A percentile compares a stretch with the other conserved stretches of the same genome.
phyloP scores from a whole-genome alignment of 1,139 yeast genomes.

The Pichia sp. region DNA sequence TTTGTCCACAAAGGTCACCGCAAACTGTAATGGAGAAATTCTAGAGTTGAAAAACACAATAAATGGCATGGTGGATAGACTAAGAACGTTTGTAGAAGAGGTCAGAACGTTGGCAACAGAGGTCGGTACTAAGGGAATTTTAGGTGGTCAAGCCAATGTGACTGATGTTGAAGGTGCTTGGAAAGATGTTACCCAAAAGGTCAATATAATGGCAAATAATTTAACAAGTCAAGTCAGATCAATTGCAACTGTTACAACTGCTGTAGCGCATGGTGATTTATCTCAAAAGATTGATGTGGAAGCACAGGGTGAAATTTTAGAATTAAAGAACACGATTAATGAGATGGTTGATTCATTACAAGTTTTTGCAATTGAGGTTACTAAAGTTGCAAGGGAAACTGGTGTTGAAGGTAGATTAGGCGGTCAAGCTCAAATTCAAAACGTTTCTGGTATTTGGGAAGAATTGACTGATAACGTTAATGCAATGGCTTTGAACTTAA shows the following conservation, averaged over 20 bases:
- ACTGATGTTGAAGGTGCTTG: conserved; percentile 92
- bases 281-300: conserved; percentile 74
- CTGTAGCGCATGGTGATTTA: conserved; percentile 75
- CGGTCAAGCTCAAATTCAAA: conserved; percentile 79
- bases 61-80: conserved; percentile 83
- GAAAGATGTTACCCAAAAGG: conserved; percentile 88
- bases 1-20: conserved; percentile 76
- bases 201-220: conserved; percentile 84
- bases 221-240: conserved; percentile 80
- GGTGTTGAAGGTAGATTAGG: conserved; percentile 86
- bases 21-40: conserved; percentile 85
- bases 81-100: conserved; percentile 82
- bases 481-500: conserved; percentile 83
- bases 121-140: conserved; percentile 83
- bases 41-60: conserved; percentile 74
- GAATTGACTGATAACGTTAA: conserved; percentile 84
- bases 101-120: conserved; percentile 83
- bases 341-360: conserved; percentile 86
- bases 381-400: conserved; percentile 82
- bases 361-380: conserved; percentile 82
- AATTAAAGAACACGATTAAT: conserved; percentile 71
- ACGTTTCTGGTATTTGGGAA: conserved; percentile 86
- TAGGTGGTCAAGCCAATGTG: conserved; percentile 89
- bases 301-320: conserved; percentile 78
- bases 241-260: conserved; percentile 82